Evolutionary conservation across 2,329 filamentous ascomycete species (phyloP).

Genomic region (Penicillium expansum): DNA sequence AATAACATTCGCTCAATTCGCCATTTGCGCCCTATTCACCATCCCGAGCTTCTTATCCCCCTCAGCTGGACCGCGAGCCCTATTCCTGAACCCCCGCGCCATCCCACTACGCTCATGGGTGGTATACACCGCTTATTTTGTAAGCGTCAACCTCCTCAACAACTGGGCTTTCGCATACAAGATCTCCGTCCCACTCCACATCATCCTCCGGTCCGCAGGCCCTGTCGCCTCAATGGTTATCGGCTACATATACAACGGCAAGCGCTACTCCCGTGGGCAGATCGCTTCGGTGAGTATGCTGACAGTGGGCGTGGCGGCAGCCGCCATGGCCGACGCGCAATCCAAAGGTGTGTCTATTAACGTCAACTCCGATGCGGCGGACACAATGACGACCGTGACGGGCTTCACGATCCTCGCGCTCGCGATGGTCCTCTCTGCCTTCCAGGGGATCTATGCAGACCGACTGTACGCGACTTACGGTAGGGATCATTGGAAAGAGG

Average conservation of each 20-base stretch:
- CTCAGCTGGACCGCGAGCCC: conserved; percentile 57
- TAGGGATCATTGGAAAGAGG: conserved; percentile 83
- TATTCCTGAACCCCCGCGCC: conserved; percentile 72
- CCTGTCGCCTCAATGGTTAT: conserved; percentile 93
- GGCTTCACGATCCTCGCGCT: conserved; percentile 81
- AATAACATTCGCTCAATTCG: conserved; percentile 84
- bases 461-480: conserved; percentile 82
- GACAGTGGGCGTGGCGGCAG: conserved; percentile 80
- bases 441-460: conserved; percentile 94
- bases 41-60: conserved; percentile 72
- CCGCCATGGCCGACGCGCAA: conserved; percentile 84
- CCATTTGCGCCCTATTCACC: conserved; percentile 76
- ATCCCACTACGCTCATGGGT: conserved; percentile 84
- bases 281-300: conserved; percentile 77
- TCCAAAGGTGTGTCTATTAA: conserved; percentile 60
- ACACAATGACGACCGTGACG: conserved; percentile 45
- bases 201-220: conserved; percentile 90
- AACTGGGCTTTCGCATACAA: conserved; percentile 97
- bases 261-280: conserved; percentile 76
- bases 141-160: conserved; percentile 90
- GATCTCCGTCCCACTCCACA: conserved; percentile 94
- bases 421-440: conserved; percentile 84
- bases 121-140: conserved; percentile 86
- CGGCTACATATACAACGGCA: conserved; percentile 76
- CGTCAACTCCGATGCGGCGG: conserved; percentile 31